Conservation (phyloP, 345 rosid genomes). For the Triadica sebifera region DNA sequence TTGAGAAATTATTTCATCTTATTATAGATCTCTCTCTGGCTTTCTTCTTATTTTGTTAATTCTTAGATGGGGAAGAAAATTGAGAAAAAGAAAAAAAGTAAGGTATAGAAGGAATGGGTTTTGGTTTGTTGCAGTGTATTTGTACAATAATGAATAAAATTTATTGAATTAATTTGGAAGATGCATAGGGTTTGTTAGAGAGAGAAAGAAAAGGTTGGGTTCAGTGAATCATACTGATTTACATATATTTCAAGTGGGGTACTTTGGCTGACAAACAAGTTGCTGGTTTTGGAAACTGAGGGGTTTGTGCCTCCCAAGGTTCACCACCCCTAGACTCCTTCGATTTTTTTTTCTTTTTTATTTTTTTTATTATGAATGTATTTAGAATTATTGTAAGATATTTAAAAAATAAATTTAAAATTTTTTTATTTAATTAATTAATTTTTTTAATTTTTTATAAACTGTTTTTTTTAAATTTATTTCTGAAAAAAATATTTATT, state of each 20-base stretch:
- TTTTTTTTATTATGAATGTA: no score
- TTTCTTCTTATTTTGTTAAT: no score
- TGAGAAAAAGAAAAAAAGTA: neutral
- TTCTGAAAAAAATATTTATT: no score
- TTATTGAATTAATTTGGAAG: neutral
- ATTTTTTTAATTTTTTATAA: no score
- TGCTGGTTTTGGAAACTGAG: conserved; percentile 18
- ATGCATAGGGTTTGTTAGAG: no score
- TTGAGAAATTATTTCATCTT: neutral
- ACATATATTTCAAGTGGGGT: conserved; percentile 2
- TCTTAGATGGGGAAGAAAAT: no score
- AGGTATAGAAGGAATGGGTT: neutral
- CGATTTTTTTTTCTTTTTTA: neutral
- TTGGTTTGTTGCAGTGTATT: conserved; percentile 4
- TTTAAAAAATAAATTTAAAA: no score
- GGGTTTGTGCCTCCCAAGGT: conserved; percentile 16
- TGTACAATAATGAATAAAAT: neutral
- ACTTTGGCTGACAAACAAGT: conserved; percentile 14
- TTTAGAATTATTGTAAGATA: no score
- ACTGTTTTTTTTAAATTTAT: no score
- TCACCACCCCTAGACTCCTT: conserved; percentile 14
- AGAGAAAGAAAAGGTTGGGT: conserved; percentile 3
- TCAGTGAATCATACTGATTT: conserved; percentile 5
- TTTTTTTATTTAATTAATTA: no score
- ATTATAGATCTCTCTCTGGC: no score